Evolutionary conservation across 2,329 filamentous ascomycete species (phyloP), one percentile per base, ranked within the genome.

Genomic region (Cercospora zeae-maydis): DNA sequence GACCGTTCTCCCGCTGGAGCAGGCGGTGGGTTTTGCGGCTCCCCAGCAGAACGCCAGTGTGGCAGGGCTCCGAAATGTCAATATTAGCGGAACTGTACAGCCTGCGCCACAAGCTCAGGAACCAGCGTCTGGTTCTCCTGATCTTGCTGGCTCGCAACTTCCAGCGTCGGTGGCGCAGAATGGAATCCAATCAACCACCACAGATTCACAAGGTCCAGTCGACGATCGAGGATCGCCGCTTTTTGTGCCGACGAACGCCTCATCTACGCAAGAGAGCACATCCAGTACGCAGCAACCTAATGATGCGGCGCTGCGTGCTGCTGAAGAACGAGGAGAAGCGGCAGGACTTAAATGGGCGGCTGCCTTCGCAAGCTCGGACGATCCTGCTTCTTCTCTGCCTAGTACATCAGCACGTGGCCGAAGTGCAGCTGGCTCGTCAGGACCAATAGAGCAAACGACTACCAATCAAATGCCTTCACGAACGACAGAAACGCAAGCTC

Each of bases 1-100:
- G 81, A 78, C 78, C 6, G 65, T 82, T 51, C 74, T 80, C 66
- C 81, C 81, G 33, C 70, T 83, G 52, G 75, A 78, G 21, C 72
- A 75, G 47, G 63, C 73, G 13, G 71, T 70, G 36, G 9, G 9
- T 33, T 24, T 16, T 52, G 62, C 10, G 53, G 60, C 24, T n/a
- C 19, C 31, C 9, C 42, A 60, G 34, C 59, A 19, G 47, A 47
- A 36, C 39, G 36, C n/a, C 36, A 39, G 4, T 36, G 31, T 33
- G 21, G 8, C 39, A 11, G 39, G 39, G 3, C 16, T 9, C 21
- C 16, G 39, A 21, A 49, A 53, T 21, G 10, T 49, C 45, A 56
- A 59, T 21, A 27, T 52, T 49, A n/a, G 10, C 30, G 57, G 21
- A 7, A 14, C 33, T 21, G 19, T 53, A 19, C 33, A 61, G 11